Conservation (phyloP, 371 early-diverging fungal genomes). For the Rhizopus microsporus region DNA sequence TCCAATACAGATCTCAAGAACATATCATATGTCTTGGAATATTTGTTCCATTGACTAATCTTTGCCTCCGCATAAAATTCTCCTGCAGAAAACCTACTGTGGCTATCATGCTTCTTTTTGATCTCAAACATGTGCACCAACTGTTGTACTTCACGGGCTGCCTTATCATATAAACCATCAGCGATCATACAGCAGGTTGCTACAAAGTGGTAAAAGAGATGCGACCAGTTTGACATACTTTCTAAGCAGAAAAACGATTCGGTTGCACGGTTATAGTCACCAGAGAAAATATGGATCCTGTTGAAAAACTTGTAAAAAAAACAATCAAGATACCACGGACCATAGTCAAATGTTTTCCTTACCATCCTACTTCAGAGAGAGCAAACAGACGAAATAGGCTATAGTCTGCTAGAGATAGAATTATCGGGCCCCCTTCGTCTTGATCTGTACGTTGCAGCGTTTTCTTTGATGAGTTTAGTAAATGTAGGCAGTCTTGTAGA, state of each 20-base stretch:
- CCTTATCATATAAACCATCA: constrained; percentile 27
- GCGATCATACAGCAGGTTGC: constrained; percentile 41
- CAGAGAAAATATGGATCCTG: constrained; percentile 33
- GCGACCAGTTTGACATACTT: constrained; percentile 32
- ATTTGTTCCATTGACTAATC: constrained; percentile 21
- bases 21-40: neutral
- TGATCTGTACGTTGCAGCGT: neutral
- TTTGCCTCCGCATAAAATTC: constrained; percentile 31
- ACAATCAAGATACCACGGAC: neutral
- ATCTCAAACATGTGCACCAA: constrained; percentile 20
- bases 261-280: constrained; percentile 28
- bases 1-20: constrained; percentile 4
- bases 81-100: constrained; percentile 13
- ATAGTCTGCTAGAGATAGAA: constrained; percentile 18
- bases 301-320: neutral
- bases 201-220: constrained; percentile 37
- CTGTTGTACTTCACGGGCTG: constrained; percentile 29
- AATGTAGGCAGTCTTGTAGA: neutral
- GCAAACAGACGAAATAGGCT: constrained; percentile 18
- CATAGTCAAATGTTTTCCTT: neutral
- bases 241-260: constrained; percentile 38
- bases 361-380: constrained; percentile 34
- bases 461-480: neutral
- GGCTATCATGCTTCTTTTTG: constrained; percentile 8
- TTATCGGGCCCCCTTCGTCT: neutral